These are phyloP conservation scores for Gracilaria gracilis DNA, from an alignment of 23 red algal genomes.

Conservation along the genomic window DNA sequence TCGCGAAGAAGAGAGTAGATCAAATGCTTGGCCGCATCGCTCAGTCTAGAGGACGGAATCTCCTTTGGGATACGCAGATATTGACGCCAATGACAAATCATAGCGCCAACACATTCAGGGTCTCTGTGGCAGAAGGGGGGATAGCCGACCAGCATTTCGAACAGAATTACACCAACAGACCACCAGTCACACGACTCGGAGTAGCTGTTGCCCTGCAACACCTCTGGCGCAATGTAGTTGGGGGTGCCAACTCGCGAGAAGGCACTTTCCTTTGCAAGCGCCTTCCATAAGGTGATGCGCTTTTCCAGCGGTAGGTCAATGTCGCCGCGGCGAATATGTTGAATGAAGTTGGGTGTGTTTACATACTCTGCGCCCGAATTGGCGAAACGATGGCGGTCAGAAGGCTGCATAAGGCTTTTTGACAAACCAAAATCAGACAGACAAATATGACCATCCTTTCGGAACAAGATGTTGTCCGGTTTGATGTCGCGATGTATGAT, in stretches of 20 bases:
- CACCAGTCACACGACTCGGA: conserved; percentile 97
- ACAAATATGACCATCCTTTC: conserved; percentile 84
- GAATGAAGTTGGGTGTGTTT: conserved; percentile 58
- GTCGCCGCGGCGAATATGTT: conserved; percentile 71
- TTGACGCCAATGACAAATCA: conserved; percentile 84
- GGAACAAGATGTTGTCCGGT: conserved; percentile 97
- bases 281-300: conserved; percentile 77
- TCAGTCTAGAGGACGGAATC: conserved; percentile 63
- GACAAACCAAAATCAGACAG: conserved; percentile 96
- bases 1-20: conserved; percentile 83
- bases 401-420: conserved; percentile 76
- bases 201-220: conserved; percentile 86
- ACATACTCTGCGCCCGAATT: conserved; percentile 62
- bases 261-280: conserved; percentile 62
- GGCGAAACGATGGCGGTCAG: conserved; percentile 54
- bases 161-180: conserved; percentile 93
- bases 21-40: conserved; percentile 74
- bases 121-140: conserved; percentile 89
- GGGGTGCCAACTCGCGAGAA: conserved; percentile 96
- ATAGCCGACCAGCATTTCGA: conserved; percentile 96
- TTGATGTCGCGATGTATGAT: conserved; percentile 99
- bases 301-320: conserved; percentile 65
- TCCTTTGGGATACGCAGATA: conserved; percentile 82
- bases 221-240: conserved; percentile 97
- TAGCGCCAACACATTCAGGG: conserved; percentile 62